Percentiles rank a stretch among this genome's conserved stretches.
Evolutionary conservation across 306 rosid species (phyloP).

Genomic region (Begonia loranthoides): DNA sequence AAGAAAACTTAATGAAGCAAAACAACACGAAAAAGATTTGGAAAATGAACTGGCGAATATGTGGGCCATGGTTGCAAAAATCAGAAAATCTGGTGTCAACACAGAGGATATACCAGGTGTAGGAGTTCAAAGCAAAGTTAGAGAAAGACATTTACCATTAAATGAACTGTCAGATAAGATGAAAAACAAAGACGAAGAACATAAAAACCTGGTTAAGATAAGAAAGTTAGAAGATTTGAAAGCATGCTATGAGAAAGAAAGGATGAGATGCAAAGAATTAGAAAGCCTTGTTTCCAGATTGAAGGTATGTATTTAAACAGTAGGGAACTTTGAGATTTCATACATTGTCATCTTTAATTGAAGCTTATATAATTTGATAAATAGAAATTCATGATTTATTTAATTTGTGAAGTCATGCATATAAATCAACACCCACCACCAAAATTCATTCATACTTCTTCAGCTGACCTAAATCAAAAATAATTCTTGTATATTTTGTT

Average conservation of each 20-base stretch:
- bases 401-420: too few relatives aligned
- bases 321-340: conserved; percentile 2
- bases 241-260: conserved; percentile 53
- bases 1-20: conserved; percentile 50
- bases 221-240: conserved; percentile 34
- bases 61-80: conserved; percentile 40
- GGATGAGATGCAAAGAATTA: conserved; percentile 53
- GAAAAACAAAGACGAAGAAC: conserved; percentile 25
- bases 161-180: conserved; percentile 21
- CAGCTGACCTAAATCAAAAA: too few relatives aligned
- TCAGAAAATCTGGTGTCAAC: conserved; percentile 30
- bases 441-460: too few relatives aligned
- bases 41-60: conserved; percentile 65
- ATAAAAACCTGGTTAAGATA: conserved; percentile 20
- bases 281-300: conserved; percentile 46
- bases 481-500: too few relatives aligned
- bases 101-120: conserved; percentile 28
- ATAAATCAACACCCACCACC: too few relatives aligned
- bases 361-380: too few relatives aligned
- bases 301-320: conserved; percentile 33
- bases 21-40: conserved; percentile 39
- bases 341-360: neutral
- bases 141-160: conserved; percentile 19
- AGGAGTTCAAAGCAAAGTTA: conserved; percentile 22
- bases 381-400: too few relatives aligned